Evolutionary conservation across 345 rosid species (phyloP).

Genomic region (Lepidium aucheri): DNA sequence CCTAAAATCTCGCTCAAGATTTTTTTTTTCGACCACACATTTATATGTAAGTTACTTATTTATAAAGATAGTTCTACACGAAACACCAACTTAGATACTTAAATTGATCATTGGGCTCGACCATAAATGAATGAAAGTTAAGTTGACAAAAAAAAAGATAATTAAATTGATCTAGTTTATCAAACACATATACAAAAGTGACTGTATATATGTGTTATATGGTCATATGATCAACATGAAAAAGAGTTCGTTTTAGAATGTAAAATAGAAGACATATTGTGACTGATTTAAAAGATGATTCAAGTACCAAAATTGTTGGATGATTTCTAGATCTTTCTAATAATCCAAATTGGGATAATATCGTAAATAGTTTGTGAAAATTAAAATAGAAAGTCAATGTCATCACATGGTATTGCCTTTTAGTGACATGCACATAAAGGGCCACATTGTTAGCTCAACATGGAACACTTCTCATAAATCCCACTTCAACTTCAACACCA

Average conservation of each 20-base stretch:
- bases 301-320: background rate
- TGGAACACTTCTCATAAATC: slow-evolving; percentile 45
- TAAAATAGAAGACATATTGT: background rate
- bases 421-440: slow-evolving; percentile 53
- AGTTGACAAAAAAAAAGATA: no score
- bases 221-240: background rate
- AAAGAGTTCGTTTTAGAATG: background rate
- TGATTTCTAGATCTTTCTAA: background rate
- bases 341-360: background rate
- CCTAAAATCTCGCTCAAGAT: no score
- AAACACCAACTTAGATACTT: no score
- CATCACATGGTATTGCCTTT: slow-evolving; percentile 63
- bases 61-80: no score
- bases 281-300: background rate
- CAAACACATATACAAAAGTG: background rate
- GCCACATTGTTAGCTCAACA: slow-evolving; percentile 37
- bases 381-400: slow-evolving; percentile 14
- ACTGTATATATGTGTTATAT: background rate
- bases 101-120: no score
- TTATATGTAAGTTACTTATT: no score
- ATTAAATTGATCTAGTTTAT: background rate
- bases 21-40: no score
- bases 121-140: no score
- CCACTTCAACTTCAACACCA: slow-evolving; percentile 63
- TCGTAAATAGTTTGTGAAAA: background rate